Evolutionary conservation across 176 grass and related monocot species (phyloP), one percentile per base, ranked within the genome.

Genomic region (Triticum timopheevii): DNA sequence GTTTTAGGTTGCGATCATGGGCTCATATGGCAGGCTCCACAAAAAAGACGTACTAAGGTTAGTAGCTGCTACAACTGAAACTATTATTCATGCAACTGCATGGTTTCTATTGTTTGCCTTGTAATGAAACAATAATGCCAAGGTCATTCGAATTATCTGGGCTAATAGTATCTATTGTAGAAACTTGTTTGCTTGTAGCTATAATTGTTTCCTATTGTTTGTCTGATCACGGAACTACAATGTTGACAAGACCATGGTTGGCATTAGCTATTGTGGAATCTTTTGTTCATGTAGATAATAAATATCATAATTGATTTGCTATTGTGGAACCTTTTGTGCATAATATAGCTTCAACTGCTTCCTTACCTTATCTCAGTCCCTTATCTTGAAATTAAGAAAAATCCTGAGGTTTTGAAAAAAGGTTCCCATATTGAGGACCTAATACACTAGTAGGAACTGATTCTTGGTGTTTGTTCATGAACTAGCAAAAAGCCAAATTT

Each of bases 401-500:
- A 59, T 30, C 6, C 2, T 23, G 64, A 68, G 63, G 8, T 67
- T 69, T 19, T 45, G 44, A 34, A 45, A 40, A 40, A 65, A 22
- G 30, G 24, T 38, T 27, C 31, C 28, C 34, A n/a, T 75, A 50
- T 49, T 36, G 67, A 10, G 13, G 47, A 34, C 39, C 34, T 77
- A 44, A 23, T 30, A 42, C 68, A 45, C 9, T 44, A 34, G 61
- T 59, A 33, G 50, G 47, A 3, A 75, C 58, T 58, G 33, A 54
- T 58, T 80, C 42, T 20, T 80, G 61, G 35, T 47, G 25, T 66
- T 24, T 73, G 61, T 36, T 16, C 30, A 31, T 80, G 81, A 84
- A 80, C 17, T 64, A 62, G 13, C 56, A 84, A 84, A 80, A 73
- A 52, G 58, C 31, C 82, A 84, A 84, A 40, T 30, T 15, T 17